phyloP scores from a whole-genome alignment of 2,329 filamentous ascomycete genomes.

The Talaromyces albobiverticillius region DNA sequence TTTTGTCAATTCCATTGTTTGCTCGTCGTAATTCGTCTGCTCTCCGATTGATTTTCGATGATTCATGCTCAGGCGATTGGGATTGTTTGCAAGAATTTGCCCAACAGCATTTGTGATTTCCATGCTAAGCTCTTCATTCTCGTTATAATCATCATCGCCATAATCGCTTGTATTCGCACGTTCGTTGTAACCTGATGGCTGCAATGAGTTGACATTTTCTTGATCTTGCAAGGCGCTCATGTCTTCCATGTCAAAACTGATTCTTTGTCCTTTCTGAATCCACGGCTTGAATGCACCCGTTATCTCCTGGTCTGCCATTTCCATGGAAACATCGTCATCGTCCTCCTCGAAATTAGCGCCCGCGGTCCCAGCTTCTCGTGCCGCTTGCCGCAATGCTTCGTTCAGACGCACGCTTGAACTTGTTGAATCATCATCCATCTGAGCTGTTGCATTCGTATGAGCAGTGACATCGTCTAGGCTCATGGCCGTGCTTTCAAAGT shows the following conservation, averaged over 20 bases:
- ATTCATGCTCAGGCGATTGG: conserved; percentile 32
- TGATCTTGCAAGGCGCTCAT: conserved; percentile 43
- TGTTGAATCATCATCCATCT: conserved; percentile 53
- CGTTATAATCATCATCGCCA: conserved; percentile 41
- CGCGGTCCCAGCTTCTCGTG: conserved; percentile 71
- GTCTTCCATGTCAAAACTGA: conserved; percentile 43
- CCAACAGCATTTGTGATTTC: conserved; percentile 84
- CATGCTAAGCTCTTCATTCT: conserved; percentile 79
- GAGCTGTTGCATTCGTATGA: conserved; percentile 62
- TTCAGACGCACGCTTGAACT: conserved; percentile 73
- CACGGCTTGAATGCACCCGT: conserved; percentile 50
- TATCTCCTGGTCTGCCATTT: conserved; percentile 64
- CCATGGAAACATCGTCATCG: conserved; percentile 76
- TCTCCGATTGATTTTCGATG: conserved; percentile 42
- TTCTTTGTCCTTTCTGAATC: conserved; percentile 43
- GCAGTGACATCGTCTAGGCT: conserved; percentile 75
- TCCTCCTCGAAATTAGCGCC: conserved; percentile 58
- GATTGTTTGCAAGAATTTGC: conserved; percentile 62
- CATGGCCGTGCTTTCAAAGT: conserved; percentile 71
- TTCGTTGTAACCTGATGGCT: conserved; percentile 15
- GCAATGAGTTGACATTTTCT: conserved; percentile 42
- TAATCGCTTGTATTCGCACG: background rate
- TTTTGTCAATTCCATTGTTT: conserved; percentile 48
- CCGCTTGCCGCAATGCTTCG: conserved; percentile 71
- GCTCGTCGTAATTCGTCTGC: conserved; percentile 46